Base-by-base conservation (phyloP, 305 asterid species). In the Fraxinus dipetala region DNA sequence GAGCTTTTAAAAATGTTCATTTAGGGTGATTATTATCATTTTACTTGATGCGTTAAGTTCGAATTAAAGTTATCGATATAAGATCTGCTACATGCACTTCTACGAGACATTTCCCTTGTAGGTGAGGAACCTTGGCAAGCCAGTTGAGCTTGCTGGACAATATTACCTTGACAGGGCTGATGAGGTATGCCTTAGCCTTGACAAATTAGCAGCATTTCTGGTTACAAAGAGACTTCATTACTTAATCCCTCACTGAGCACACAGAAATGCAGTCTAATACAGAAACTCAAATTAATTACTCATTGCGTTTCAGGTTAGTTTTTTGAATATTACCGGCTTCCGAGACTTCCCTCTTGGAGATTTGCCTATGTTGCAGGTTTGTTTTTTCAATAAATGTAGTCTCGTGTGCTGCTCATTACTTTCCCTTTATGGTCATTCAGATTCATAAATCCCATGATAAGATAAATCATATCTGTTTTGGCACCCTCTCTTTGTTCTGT, bases 111-210 rank as follows among this genome's bases (percentile, higher is more conserved):
- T 79, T 81, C 36, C 82, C 83, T 81, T 87, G 81, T 85, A 95
- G 98, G 99, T 95, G 86, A 90, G 99, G 84, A 95, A 95, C 91
- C 97, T 95, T 45, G 99, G 99, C 84, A 95, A 93, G 88, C 99
- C 99, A 59, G 99, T 95, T 63, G 99, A 91, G 48, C 98, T 94
- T 85, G 98, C 99, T 78, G 94, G 92, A 72, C 92, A 90, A 79
- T 94, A 95, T 82, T 95, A 95, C 89, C 87, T 77, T 84, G 97
- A 95, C 84, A 98, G 99, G 81, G 99, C 99, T 77, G 99, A 95
- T 83, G 99, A 94, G 98, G 99, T 94, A 88, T 83, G 83, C 30
- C 84, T 78, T 67, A 61, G 72, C 59, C 80, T 84, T 35, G 31
- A 38, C 78, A 22, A 78, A 67, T 51, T 40, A 18, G 40, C 2